These are phyloP conservation scores for Aureobasidium sp. DNA, from an alignment of 2,329 filamentous ascomycete species.

Conservation along the genomic window DNA sequence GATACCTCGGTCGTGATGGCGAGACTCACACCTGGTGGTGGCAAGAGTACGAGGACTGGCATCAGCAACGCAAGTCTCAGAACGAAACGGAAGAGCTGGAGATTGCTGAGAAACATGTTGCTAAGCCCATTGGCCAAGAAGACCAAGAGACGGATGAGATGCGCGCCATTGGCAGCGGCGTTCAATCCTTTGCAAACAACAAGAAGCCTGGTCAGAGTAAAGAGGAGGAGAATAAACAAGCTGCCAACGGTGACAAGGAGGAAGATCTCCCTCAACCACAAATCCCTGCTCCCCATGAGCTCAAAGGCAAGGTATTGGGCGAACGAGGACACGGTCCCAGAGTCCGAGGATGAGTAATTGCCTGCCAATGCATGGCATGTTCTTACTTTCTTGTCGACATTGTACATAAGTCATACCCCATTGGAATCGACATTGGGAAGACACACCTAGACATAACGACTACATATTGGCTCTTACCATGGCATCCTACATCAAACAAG, in stretches of 20 bases:
- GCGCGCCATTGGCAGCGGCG: conserved; percentile 22
- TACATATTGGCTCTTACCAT: background rate
- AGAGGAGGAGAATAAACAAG: conserved; percentile 5
- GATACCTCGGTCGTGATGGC: conserved; percentile 43
- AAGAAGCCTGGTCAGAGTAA: conserved; percentile 17
- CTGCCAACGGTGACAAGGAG: background rate
- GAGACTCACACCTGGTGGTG: conserved; percentile 48
- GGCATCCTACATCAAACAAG: background rate
- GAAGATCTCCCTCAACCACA: background rate
- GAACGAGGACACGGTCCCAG: conserved; percentile 15
- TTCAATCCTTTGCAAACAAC: conserved; percentile 23
- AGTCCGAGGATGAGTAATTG: background rate
- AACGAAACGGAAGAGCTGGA: conserved; percentile 31
- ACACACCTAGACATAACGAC: background rate
- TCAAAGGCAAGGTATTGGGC: conserved; percentile 11
- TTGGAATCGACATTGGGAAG: background rate
- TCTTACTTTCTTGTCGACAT: background rate
- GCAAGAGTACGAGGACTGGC: conserved; percentile 37
- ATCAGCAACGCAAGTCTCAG: conserved; percentile 19
- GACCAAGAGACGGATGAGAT: conserved; percentile 20
- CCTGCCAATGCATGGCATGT: background rate
- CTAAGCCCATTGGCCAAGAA: conserved; percentile 17
- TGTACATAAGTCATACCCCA: background rate
- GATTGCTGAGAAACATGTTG: conserved; percentile 17
- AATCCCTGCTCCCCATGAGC: background rate